Conservation (phyloP, 2,329 filamentous ascomycete genomes). For the Pezicula neosporulosa region DNA sequence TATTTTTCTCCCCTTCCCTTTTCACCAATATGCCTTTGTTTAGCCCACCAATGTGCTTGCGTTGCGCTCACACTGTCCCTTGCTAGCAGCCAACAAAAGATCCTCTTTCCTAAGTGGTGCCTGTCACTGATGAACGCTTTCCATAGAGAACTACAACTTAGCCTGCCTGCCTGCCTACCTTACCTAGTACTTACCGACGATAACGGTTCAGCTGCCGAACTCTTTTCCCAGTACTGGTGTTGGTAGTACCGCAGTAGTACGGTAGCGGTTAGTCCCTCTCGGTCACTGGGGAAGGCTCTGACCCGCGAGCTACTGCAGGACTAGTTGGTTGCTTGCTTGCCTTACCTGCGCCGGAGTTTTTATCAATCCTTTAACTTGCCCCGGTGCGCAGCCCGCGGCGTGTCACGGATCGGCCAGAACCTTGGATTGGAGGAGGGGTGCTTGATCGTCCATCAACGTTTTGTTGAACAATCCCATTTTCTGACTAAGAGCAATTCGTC, state of each 20-base stretch:
- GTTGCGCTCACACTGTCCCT: slow-evolving; percentile 7
- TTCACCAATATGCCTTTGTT: slow-evolving; percentile 10
- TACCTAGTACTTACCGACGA: slow-evolving; percentile 1
- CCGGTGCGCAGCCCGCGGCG: slow-evolving; percentile 19
- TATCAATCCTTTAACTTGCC: slow-evolving; percentile 23
- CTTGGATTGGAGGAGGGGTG: slow-evolving; percentile 4
- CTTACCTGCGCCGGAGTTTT: slow-evolving; percentile 25
- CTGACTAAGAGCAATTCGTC: slow-evolving; percentile 12
- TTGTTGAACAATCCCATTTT: slow-evolving; percentile 8
- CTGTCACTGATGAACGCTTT: slow-evolving; percentile 24
- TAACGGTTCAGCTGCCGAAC: slow-evolving; percentile 27
- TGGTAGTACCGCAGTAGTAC: too few relatives aligned
- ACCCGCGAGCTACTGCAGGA: neutral
- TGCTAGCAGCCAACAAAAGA: slow-evolving; percentile 15
- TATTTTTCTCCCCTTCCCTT: slow-evolving; percentile 10
- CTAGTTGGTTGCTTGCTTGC: neutral
- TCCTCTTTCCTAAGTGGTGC: slow-evolving; percentile 9
- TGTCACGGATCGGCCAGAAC: slow-evolving; percentile 20
- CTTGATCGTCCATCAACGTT: slow-evolving; percentile 7
- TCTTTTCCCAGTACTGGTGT: slow-evolving; percentile 14
- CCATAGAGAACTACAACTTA: slow-evolving; percentile 18
- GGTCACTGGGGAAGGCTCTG: slow-evolving; percentile 1
- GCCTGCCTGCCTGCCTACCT: slow-evolving; percentile 2
- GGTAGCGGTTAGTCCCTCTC: too few relatives aligned
- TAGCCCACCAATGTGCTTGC: slow-evolving; percentile 21